phyloP scores from a whole-genome alignment of 768 basidiomycete species.

The Leccinum pellstonianum region DNA sequence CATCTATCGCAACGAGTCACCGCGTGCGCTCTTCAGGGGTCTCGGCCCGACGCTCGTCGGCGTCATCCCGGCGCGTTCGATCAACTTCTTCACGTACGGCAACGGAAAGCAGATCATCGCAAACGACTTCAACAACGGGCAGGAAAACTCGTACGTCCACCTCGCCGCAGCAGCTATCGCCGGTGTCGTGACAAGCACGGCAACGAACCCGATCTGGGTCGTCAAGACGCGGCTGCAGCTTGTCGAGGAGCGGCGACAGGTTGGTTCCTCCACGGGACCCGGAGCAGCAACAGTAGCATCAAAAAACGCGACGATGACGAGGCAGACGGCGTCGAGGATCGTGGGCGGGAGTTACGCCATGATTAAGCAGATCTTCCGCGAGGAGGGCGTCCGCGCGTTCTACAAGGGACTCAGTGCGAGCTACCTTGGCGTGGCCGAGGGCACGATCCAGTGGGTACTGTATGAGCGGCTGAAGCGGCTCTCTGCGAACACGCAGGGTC shows the following conservation, averaged over 20 bases:
- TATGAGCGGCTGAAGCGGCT: conserved; percentile 90
- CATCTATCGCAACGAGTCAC: conserved; percentile 86
- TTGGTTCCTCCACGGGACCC: conserved; percentile 1
- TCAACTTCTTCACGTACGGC: conserved; percentile 97
- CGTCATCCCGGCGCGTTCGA: conserved; percentile 92
- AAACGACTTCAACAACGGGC: conserved; percentile 65
- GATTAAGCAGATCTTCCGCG: conserved; percentile 70
- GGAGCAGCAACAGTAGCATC: neutral
- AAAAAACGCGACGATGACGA: neutral
- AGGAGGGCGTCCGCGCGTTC: conserved; percentile 84
- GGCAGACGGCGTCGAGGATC: conserved; percentile 25
- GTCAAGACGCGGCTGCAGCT: conserved; percentile 96
- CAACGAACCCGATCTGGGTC: conserved; percentile 99
- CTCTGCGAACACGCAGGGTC: conserved; percentile 50
- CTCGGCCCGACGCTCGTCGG: conserved; percentile 94
- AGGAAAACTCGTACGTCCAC: conserved; percentile 85
- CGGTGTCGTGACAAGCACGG: conserved; percentile 82
- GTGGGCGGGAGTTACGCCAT: conserved; percentile 56
- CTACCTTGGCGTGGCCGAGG: conserved; percentile 94
- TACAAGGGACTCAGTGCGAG: conserved; percentile 96
- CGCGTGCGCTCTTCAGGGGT: conserved; percentile 89
- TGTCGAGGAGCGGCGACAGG: conserved; percentile 31
- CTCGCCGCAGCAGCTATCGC: conserved; percentile 83
- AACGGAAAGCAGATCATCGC: conserved; percentile 94
- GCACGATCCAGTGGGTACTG: conserved; percentile 95